Percentiles rank a stretch among this genome's conserved stretches.
phyloP scores from a whole-genome alignment of 75 land plant genomes.

The Selaginella moellendorffii region DNA sequence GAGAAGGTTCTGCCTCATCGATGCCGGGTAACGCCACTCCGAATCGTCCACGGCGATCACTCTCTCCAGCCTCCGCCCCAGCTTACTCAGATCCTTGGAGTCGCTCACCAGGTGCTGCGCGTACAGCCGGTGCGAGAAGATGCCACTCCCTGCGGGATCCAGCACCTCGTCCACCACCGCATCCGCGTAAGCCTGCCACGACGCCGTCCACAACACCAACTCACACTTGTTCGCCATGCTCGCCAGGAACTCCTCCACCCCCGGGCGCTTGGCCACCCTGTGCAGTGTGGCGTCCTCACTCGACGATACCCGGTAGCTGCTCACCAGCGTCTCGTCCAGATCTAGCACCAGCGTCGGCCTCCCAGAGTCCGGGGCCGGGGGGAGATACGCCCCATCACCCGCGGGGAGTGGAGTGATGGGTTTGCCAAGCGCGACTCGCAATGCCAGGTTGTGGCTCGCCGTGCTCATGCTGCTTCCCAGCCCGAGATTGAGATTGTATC shows the following conservation, averaged over 20 bases:
- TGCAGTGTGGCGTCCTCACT: conserved; percentile 35
- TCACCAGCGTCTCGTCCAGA: conserved; percentile 57
- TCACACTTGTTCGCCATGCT: conserved; percentile 29
- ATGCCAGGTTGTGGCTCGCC: too few species aligned
- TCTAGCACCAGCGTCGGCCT: conserved; percentile 57
- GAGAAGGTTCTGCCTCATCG: too few species aligned
- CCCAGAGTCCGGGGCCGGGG: too few species aligned
- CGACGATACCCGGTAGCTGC: conserved; percentile 15
- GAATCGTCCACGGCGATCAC: conserved; percentile 64
- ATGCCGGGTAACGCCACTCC: too few species aligned
- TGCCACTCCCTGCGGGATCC: too few species aligned
- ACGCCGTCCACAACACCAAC: conserved; percentile 82
- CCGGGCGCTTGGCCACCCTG: conserved; percentile 73
- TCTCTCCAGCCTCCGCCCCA: conserved; percentile 65
- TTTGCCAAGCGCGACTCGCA: too few species aligned
- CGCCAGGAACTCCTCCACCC: conserved; percentile 22
- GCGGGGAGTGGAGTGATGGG: too few species aligned
- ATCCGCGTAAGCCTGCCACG: conserved; percentile 57
- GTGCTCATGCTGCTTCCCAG: too few species aligned
- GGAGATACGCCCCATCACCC: too few species aligned
- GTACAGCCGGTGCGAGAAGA: conserved; percentile 55
- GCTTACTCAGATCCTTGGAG: conserved; percentile 68
- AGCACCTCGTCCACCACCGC: conserved; percentile 49
- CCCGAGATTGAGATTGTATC: too few species aligned
- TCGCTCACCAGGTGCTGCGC: conserved; percentile 58